These are phyloP conservation scores for Kokia cookei DNA, from an alignment of 441 rosid species.

Conservation along the genomic window DNA sequence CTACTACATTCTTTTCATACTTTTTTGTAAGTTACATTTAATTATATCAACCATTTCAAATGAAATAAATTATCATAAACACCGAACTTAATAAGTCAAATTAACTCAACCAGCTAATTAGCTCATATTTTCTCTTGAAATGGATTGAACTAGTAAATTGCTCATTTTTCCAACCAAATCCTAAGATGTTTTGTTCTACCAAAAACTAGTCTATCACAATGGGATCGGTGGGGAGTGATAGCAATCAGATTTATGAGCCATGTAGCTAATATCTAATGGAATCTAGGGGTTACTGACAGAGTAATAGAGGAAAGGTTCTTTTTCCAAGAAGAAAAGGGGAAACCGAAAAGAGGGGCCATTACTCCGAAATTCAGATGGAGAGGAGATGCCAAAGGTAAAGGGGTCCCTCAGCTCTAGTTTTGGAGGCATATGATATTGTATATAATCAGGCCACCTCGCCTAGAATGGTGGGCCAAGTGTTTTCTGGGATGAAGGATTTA, in stretches of 20 bases:
- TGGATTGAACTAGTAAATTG: neutral
- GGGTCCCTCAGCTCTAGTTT: neutral
- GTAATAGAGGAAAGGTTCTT: neutral
- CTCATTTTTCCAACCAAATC: neutral
- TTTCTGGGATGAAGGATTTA: neutral
- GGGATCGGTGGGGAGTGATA: neutral
- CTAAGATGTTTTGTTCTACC: neutral
- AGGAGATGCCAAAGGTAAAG: neutral
- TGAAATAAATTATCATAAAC: too few species aligned
- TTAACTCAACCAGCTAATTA: too few species aligned
- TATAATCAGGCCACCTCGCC: neutral
- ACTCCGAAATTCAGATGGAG: neutral
- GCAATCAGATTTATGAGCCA: neutral
- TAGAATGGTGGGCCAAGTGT: neutral
- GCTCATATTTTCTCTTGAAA: neutral
- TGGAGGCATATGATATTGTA: too few species aligned
- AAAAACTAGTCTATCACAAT: neutral
- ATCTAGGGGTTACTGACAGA: neutral
- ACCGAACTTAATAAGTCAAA: too few species aligned
- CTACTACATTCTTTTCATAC: too few species aligned
- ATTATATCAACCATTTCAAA: too few species aligned
- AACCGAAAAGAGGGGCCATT: neutral
- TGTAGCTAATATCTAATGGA: too few species aligned
- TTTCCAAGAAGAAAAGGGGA: neutral
- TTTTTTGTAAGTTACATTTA: too few species aligned